Conservation (phyloP, 2,329 filamentous ascomycete species). For the Zasmidium cellare region DNA sequence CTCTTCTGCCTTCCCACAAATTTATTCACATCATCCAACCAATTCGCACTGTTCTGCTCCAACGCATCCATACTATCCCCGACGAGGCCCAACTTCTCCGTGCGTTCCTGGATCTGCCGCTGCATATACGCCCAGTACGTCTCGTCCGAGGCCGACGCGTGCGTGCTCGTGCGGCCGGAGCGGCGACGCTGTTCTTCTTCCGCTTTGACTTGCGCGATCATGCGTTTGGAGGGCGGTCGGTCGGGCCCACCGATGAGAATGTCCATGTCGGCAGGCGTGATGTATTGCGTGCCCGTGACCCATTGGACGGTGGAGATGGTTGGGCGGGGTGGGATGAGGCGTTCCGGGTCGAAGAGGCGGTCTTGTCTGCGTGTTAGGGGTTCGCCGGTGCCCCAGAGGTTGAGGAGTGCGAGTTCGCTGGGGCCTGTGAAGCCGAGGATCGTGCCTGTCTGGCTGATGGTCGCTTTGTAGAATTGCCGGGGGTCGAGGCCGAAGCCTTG, state of each 20-base stretch:
- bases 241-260: slow-evolving; percentile 86
- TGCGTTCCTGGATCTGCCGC: slow-evolving; percentile 83
- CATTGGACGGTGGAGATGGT: slow-evolving; percentile 96
- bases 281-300: slow-evolving; percentile 91
- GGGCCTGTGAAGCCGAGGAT: slow-evolving; percentile 87
- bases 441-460: slow-evolving; percentile 76
- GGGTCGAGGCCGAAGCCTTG: slow-evolving; percentile 59
- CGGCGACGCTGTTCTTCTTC: slow-evolving; percentile 63
- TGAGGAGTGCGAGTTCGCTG: slow-evolving; percentile 79
- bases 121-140: slow-evolving; percentile 77
- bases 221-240: slow-evolving; percentile 82
- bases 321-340: slow-evolving; percentile 73
- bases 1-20: slow-evolving; percentile 85
- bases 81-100: slow-evolving; percentile 80
- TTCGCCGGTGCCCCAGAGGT: slow-evolving; percentile 77
- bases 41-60: slow-evolving; percentile 76
- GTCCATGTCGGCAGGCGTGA: slow-evolving; percentile 85
- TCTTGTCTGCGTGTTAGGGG: slow-evolving; percentile 62
- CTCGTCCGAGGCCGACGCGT: slow-evolving; percentile 50
- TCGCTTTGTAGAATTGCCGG: slow-evolving; percentile 66
- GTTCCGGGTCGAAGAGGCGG: slow-evolving; percentile 73
- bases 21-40: slow-evolving; percentile 85
- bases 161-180: slow-evolving; percentile 31
- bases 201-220: slow-evolving; percentile 75
- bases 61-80: slow-evolving; percentile 82